phyloP scores from a whole-genome alignment of 2,329 filamentous ascomycete genomes.

The Fusarium lateritium region DNA sequence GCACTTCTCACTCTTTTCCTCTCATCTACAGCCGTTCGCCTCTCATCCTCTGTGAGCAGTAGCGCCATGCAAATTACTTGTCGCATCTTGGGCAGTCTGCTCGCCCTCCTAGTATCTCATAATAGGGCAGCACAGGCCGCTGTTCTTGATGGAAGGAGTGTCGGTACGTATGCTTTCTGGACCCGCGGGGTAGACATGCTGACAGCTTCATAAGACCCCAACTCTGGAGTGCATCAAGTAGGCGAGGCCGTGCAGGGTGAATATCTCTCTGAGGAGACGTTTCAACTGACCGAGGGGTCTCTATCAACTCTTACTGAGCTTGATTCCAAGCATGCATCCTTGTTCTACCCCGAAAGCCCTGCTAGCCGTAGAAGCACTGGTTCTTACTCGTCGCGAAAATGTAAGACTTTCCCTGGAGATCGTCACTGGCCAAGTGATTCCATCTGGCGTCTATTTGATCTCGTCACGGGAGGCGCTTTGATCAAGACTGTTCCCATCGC shows the following conservation, averaged over 20 bases:
- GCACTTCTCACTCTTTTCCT: not conserved
- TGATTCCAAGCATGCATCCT: constrained; percentile 16
- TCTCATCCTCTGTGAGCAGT: not conserved
- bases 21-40: not conserved
- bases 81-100: constrained; percentile 16
- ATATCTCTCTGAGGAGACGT: constrained; percentile 36
- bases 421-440: constrained; percentile 47
- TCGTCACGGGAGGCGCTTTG: constrained; percentile 52
- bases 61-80: constrained; percentile 32
- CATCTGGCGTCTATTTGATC: constrained; percentile 55
- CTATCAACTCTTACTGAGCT: constrained; percentile 31
- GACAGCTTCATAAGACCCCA: too few relatives aligned
- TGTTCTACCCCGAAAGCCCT: constrained; percentile 28
- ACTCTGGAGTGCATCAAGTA: not conserved
- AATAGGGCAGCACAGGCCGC: constrained; percentile 30
- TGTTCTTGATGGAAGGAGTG: not conserved
- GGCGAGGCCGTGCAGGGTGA: constrained; percentile 30
- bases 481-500: constrained; percentile 54
- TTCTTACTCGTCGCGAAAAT: constrained; percentile 16
- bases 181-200: too few relatives aligned
- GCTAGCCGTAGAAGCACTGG: not conserved
- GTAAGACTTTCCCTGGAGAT: constrained; percentile 56
- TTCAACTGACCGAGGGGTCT: constrained; percentile 34
- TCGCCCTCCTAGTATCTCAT: constrained; percentile 19
- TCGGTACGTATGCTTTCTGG: too few relatives aligned